Percentiles rank a stretch among this genome's conserved stretches.
Evolutionary conservation across 441 rosid genomes (phyloP).

Genomic region (Hura crepitans): DNA sequence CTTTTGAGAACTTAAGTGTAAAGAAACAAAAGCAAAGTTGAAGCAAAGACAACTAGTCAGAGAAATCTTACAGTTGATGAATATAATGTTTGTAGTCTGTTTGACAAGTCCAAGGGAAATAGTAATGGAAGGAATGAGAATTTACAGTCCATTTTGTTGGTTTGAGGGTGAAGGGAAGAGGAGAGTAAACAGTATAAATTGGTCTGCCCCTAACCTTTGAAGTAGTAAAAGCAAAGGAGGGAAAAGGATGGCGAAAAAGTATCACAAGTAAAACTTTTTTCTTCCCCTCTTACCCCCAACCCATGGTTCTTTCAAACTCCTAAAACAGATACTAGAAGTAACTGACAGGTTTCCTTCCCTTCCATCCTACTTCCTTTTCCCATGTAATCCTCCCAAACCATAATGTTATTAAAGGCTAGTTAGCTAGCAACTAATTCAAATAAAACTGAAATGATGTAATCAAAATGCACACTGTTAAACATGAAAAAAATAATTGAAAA

Average conservation of each 20-base stretch:
- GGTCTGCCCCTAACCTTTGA: not conserved
- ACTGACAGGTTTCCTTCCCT: not conserved
- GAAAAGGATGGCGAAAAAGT: not conserved
- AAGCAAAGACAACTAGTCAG: not conserved
- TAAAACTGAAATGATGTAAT: too few species aligned
- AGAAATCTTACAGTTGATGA: conserved; percentile 8
- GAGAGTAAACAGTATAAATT: not conserved
- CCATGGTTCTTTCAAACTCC: not conserved
- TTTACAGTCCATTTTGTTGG: not conserved
- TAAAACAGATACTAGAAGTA: not conserved
- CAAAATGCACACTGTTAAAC: not conserved
- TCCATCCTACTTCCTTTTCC: not conserved
- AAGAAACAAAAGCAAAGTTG: not conserved
- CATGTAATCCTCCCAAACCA: not conserved
- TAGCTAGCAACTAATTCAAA: not conserved
- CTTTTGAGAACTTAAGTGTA: not conserved
- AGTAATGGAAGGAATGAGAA: not conserved
- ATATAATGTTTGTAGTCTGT: not conserved
- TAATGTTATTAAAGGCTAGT: not conserved
- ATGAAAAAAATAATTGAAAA: not conserved
- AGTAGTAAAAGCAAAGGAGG: not conserved
- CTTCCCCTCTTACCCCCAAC: not conserved
- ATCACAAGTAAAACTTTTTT: too few species aligned
- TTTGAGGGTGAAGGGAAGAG: not conserved
- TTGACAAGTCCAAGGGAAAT: not conserved